Conservation (phyloP, 2,329 filamentous ascomycete species). For the Talaromyces islandicus region DNA sequence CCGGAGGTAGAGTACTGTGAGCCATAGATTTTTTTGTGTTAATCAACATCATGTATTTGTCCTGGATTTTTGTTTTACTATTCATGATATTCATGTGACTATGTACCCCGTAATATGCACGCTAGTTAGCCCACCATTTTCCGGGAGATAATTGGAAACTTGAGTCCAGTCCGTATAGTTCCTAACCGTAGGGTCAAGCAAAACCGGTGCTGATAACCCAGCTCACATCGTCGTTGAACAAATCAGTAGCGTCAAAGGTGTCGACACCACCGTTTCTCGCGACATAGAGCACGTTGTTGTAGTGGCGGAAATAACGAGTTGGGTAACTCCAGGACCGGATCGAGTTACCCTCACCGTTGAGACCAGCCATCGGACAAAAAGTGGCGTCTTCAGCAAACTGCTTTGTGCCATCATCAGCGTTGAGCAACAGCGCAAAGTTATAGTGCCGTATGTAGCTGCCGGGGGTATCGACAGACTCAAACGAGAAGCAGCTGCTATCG, state of each 20-base stretch:
- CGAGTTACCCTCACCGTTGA: constrained; percentile 5
- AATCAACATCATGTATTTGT: neutral
- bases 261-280: constrained; percentile 8
- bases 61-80: too few species aligned
- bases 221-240: constrained; percentile 6
- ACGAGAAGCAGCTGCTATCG: constrained; percentile 8
- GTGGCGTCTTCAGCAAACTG: constrained; percentile 9
- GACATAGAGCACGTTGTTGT: constrained; percentile 3
- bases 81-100: neutral
- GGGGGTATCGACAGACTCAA: constrained; percentile 9
- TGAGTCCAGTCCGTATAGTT: neutral
- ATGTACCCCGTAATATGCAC: neutral
- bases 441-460: constrained; percentile 9
- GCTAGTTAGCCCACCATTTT: neutral
- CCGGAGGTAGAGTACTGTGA: neutral
- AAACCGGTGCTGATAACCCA: constrained; percentile 1
- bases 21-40: neutral
- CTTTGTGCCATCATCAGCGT: constrained; percentile 7
- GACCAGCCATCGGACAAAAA: constrained; percentile 6
- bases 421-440: constrained; percentile 4
- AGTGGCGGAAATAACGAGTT: constrained; percentile 9
- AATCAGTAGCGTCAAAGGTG: constrained; percentile 1
- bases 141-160: neutral
- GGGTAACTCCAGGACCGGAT: constrained; percentile 9
- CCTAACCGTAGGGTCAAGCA: neutral